phyloP scores from a whole-genome alignment of 2,329 filamentous ascomycete species.

The Cyphellophora attinorum region DNA sequence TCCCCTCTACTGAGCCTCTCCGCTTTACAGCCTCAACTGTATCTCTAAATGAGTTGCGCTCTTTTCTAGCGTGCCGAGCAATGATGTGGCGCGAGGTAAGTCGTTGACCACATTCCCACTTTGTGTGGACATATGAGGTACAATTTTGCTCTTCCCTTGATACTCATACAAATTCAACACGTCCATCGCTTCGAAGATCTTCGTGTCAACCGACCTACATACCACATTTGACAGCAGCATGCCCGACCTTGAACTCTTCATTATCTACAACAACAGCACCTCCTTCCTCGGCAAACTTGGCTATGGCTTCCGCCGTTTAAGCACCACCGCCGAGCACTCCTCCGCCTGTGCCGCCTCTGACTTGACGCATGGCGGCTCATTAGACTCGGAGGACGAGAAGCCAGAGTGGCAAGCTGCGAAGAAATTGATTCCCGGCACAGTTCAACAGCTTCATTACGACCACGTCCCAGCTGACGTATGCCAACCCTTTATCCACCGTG shows the following conservation, averaged over 20 bases:
- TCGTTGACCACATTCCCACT: constrained; percentile 1
- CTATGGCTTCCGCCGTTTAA: not conserved
- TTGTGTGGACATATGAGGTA: not conserved
- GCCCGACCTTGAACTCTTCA: not conserved
- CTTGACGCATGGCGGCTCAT: not conserved
- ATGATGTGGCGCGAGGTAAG: not conserved
- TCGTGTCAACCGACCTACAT: not conserved
- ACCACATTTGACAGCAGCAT: not conserved
- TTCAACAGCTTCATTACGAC: not conserved
- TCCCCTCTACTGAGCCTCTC: too few relatives aligned
- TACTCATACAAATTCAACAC: not conserved
- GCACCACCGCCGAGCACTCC: not conserved
- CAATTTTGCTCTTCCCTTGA: not conserved
- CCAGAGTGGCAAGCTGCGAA: not conserved
- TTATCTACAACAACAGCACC: constrained; percentile 1
- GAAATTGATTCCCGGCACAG: not conserved
- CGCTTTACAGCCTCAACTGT: too few relatives aligned
- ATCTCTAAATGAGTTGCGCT: too few relatives aligned
- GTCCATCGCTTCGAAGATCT: not conserved
- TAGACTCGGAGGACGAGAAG: not conserved
- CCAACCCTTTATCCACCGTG: not conserved
- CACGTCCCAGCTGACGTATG: not conserved
- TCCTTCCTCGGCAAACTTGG: not conserved
- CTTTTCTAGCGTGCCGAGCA: too few relatives aligned
- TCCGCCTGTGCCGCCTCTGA: constrained; percentile 1